Evolutionary conservation across 192 early-diverging fungal genomes (phyloP).

Genomic region (Podila clonocystis): DNA sequence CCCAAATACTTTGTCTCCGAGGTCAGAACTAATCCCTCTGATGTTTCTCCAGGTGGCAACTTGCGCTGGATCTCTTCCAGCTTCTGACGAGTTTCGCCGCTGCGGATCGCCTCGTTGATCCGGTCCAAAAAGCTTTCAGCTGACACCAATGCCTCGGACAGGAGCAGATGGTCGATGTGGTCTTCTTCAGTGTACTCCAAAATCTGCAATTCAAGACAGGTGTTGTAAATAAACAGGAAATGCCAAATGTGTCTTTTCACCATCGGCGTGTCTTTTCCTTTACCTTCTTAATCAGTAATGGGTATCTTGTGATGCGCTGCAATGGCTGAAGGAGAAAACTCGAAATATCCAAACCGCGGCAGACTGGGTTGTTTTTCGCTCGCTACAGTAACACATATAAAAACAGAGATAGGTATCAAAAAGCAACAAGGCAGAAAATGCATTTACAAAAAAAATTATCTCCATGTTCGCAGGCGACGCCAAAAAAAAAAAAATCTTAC

Average conservation of each 20-base stretch:
- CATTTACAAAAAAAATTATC: too few relatives aligned
- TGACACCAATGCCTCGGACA: conserved; percentile 72
- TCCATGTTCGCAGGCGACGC: too few relatives aligned
- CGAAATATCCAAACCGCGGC: conserved; percentile 78
- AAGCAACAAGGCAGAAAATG: neutral
- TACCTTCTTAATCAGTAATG: conserved; percentile 84
- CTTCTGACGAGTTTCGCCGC: conserved; percentile 62
- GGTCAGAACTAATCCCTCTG: conserved; percentile 63
- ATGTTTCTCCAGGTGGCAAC: conserved; percentile 65
- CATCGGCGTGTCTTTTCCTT: too few relatives aligned
- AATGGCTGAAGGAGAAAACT: conserved; percentile 89
- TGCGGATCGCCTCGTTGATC: conserved; percentile 86
- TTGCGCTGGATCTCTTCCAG: conserved; percentile 65
- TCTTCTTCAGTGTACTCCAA: conserved; percentile 75
- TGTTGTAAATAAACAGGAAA: too few relatives aligned
- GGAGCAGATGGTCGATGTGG: conserved; percentile 81
- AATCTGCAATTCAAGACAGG: conserved; percentile 56
- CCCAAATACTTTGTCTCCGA: conserved; percentile 67
- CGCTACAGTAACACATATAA: conserved; percentile 50
- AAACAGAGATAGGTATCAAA: neutral
- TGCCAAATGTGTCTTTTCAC: too few relatives aligned
- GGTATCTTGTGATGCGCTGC: conserved; percentile 95
- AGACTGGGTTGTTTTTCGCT: conserved; percentile 66
- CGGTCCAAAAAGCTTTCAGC: conserved; percentile 76
- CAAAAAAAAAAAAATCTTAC: too few relatives aligned